Evolutionary conservation across 1,284 basidiomycete genomes (phyloP).

Genomic region (Cryptococcus neoformans): DNA sequence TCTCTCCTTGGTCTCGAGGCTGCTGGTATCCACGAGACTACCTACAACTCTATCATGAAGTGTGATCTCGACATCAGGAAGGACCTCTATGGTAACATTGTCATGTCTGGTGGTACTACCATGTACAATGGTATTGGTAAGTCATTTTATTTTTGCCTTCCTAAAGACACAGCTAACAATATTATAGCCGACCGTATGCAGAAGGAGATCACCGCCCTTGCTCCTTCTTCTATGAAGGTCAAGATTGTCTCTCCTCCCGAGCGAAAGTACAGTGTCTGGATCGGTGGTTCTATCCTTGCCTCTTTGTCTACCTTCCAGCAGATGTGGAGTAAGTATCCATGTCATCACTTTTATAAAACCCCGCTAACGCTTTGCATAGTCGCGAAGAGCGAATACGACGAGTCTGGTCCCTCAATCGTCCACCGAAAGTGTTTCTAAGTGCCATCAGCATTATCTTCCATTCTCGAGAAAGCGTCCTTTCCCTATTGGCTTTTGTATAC

Average conservation of each 20-base stretch:
- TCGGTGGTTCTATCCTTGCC: slow-evolving; percentile 96
- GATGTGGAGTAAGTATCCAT: slow-evolving; percentile 59
- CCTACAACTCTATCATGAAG: slow-evolving; percentile 82
- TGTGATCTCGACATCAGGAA: slow-evolving; percentile 56
- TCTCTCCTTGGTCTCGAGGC: slow-evolving; percentile 89
- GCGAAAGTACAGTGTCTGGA: slow-evolving; percentile 93
- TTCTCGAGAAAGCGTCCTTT: too few species aligned
- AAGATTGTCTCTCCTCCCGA: slow-evolving; percentile 92
- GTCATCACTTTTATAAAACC: slow-evolving; percentile 34
- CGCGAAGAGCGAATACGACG: slow-evolving; percentile 65
- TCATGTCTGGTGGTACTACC: slow-evolving; percentile 92
- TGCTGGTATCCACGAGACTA: slow-evolving; percentile 92
- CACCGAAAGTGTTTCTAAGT: slow-evolving; percentile 57
- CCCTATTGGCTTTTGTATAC: too few species aligned
- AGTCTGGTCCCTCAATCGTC: slow-evolving; percentile 78
- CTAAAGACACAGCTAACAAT: neutral
- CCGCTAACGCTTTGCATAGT: slow-evolving; percentile 8
- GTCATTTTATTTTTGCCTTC: slow-evolving; percentile 2
- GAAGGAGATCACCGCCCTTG: slow-evolving; percentile 88
- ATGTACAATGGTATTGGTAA: slow-evolving; percentile 89
- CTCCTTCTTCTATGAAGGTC: slow-evolving; percentile 83
- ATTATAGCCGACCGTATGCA: slow-evolving; percentile 82
- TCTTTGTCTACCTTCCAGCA: slow-evolving; percentile 95
- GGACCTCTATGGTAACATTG: slow-evolving; percentile 82
- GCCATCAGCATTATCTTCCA: neutral